Evolutionary conservation across 106 monocot species (phyloP), one percentile per base, ranked within the genome.

Genomic region (Narthecium ossifragum): DNA sequence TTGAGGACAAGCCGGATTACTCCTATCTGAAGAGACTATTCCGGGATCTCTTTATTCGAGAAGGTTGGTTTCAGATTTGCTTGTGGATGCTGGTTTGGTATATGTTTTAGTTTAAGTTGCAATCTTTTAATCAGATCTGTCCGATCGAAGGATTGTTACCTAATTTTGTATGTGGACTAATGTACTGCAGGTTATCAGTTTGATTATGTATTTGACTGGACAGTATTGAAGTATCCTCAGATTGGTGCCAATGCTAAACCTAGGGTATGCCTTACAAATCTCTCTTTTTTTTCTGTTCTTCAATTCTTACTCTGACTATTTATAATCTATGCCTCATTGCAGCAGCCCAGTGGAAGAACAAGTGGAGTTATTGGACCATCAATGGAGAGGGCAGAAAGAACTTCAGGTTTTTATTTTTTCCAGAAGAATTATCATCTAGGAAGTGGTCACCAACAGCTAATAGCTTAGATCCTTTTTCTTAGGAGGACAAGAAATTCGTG

Each of bases 1-100:
- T 90, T 68, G 90, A 90, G 48, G 81, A 81, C 59, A 85, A 79
- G 47, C 90, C 90, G 55, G 90, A 90, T 68, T 90, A 90, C 43
- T 63, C 78, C 5, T 85, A 73, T 37, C 40, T 73, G 49, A 73
- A 65, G 48, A 57, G 55, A 38, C 64, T 73, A 36, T 73, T 65
- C 29, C 56, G 72, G 12, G 72, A 73, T n/a, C 59, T 73, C 8
- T 73, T 73, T 54, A 70, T 70, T 39, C 74, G 84, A 46, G 80
- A 89, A 76, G 89, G 89, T n/a, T n/a, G n/a, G n/a, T n/a, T n/a
- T n/a, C n/a, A n/a, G n/a, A n/a, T n/a, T n/a, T n/a, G n/a, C n/a
- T n/a, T n/a, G n/a, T n/a, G n/a, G n/a, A n/a, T n/a, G n/a, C n/a
- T n/a, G n/a, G n/a, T n/a, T n/a, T n/a, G n/a, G n/a, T n/a, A n/a